Evolutionary conservation across 345 rosid species (phyloP).

Genomic region (Geranium brycei): DNA sequence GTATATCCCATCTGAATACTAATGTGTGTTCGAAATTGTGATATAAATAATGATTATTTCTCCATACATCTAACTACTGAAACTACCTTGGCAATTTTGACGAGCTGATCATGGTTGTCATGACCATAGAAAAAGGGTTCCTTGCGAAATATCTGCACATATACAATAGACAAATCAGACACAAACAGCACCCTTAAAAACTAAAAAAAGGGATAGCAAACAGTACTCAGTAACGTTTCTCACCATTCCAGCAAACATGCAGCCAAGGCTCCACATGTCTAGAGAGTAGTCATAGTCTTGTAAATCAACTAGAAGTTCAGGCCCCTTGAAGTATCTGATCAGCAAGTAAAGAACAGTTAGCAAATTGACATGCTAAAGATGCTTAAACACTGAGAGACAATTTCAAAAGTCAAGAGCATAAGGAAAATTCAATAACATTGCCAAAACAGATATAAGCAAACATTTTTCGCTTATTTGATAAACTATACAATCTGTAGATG

Average conservation of each 20-base stretch:
- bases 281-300: slow-evolving; percentile 96
- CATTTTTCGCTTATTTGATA: too few species aligned
- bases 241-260: slow-evolving; percentile 99
- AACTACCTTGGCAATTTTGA: slow-evolving; percentile 83
- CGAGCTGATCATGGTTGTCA: slow-evolving; percentile 95
- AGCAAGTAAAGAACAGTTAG: slow-evolving; percentile 9
- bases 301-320: slow-evolving; percentile 85
- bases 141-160: slow-evolving; percentile 67
- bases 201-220: background rate
- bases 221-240: slow-evolving; percentile 12
- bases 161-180: slow-evolving; percentile 7
- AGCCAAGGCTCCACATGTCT: slow-evolving; percentile 99
- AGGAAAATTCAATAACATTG: background rate
- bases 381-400: background rate
- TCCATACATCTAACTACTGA: background rate
- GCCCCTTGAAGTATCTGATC: slow-evolving; percentile 82
- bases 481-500: too few species aligned
- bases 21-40: too few species aligned
- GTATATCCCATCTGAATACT: too few species aligned
- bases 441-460: background rate
- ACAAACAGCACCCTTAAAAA: background rate
- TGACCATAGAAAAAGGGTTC: slow-evolving; percentile 98
- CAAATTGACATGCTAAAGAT: background rate
- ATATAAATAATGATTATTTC: too few species aligned
- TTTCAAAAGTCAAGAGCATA: slow-evolving; percentile 1